These are phyloP conservation scores for Mortierella polycephala DNA, from an alignment of 371 early-diverging fungal species.

Conservation along the genomic window DNA sequence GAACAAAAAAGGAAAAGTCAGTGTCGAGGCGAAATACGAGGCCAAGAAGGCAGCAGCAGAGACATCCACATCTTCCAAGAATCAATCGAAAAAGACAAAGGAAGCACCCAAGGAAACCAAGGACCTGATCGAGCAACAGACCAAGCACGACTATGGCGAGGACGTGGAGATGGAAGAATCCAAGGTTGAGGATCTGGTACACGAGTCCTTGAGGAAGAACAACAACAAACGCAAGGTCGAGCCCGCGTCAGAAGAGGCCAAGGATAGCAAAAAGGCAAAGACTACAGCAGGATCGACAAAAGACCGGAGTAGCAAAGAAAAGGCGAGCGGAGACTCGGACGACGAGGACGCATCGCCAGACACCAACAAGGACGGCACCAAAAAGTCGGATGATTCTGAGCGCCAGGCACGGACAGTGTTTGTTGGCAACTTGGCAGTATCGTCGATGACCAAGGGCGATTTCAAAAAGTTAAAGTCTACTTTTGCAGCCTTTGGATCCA, in stretches of 20 bases:
- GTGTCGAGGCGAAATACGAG: slow-evolving; percentile 56
- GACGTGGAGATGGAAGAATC: slow-evolving; percentile 49
- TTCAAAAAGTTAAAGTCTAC: slow-evolving; percentile 70
- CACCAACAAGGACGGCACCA: slow-evolving; percentile 31
- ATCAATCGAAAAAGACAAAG: slow-evolving; percentile 34
- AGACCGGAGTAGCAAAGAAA: not conserved
- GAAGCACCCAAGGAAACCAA: slow-evolving; percentile 38
- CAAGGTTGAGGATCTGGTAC: slow-evolving; percentile 46
- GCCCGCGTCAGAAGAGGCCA: slow-evolving; percentile 11
- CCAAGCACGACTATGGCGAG: slow-evolving; percentile 46
- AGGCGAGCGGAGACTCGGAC: slow-evolving; percentile 17
- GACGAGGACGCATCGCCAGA: slow-evolving; percentile 31
- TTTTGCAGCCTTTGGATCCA: slow-evolving; percentile 77
- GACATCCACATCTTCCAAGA: slow-evolving; percentile 23
- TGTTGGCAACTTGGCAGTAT: slow-evolving; percentile 83
- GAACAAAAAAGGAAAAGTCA: slow-evolving; percentile 40
- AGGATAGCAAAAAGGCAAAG: slow-evolving; percentile 49
- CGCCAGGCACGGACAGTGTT: slow-evolving; percentile 75
- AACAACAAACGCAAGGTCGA: slow-evolving; percentile 50
- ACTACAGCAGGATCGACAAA: slow-evolving; percentile 10
- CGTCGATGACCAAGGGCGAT: slow-evolving; percentile 69
- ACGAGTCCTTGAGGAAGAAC: slow-evolving; percentile 44
- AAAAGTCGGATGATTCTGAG: slow-evolving; percentile 62
- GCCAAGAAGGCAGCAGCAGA: slow-evolving; percentile 33
- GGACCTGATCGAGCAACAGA: slow-evolving; percentile 41